Evolutionary conservation across 768 basidiomycete species (phyloP).

Genomic region (Calvatia gigantea): DNA sequence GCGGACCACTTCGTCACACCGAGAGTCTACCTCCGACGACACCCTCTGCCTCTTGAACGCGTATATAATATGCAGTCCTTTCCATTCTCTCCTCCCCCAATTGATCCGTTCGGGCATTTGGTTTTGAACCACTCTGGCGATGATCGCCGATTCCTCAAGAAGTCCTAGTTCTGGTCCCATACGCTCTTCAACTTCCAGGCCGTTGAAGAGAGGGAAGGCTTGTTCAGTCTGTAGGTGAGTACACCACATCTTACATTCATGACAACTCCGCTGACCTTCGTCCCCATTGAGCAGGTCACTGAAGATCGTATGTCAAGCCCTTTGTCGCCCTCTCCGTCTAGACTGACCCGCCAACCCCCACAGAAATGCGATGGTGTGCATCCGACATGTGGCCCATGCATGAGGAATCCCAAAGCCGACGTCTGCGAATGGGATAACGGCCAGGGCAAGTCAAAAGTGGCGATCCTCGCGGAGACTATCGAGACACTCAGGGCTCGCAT

Average conservation of each 20-base stretch:
- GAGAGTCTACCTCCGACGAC: constrained; percentile 7
- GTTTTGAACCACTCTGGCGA: constrained; percentile 26
- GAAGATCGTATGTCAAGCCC: constrained; percentile 42
- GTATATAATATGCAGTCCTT: constrained; percentile 34
- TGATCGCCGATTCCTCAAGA: constrained; percentile 35
- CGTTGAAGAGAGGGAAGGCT: constrained; percentile 51
- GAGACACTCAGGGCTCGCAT: constrained; percentile 53
- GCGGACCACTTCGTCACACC: constrained; percentile 1
- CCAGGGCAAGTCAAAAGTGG: constrained; percentile 54
- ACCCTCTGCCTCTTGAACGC: neutral
- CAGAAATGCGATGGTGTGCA: constrained; percentile 65
- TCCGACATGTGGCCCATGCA: constrained; percentile 65
- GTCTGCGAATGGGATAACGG: constrained; percentile 74
- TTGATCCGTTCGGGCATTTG: constrained; percentile 35
- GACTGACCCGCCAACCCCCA: constrained; percentile 4
- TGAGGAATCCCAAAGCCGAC: constrained; percentile 53
- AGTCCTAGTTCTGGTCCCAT: constrained; percentile 27
- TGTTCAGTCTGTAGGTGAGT: constrained; percentile 51
- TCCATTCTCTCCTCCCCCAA: constrained; percentile 19
- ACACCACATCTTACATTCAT: neutral
- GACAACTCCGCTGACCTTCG: constrained; percentile 9
- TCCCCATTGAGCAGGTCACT: constrained; percentile 34
- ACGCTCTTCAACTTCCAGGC: constrained; percentile 29
- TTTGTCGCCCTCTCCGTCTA: neutral
- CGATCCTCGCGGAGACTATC: constrained; percentile 58